Base-by-base conservation (phyloP, 768 basidiomycete species). In the Boletus fagicola region DNA sequence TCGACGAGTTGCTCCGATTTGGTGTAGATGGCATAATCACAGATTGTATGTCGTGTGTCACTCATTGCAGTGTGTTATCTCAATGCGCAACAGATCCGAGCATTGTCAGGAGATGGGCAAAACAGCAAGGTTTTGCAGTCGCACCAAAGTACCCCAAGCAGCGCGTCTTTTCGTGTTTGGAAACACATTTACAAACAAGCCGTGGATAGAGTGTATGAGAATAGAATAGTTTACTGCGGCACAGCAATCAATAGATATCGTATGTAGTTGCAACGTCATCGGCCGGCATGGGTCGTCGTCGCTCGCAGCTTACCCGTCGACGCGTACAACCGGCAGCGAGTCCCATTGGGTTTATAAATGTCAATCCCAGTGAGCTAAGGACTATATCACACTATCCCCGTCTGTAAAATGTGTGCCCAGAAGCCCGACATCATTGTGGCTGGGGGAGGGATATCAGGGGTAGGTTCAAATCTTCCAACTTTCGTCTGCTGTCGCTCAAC, bases 1-100 rank as follows among this genome's bases (percentile, higher is more conserved):
- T 81, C 3, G 83, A 87, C n/a, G 77, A 84, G 60, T 66, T 92
- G 42, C 53, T 85, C 35, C 76, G 77, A 16, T 80, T 79, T 75
- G 82, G 82, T 4, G 84, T 83, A 0, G 90, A 92, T 68, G 90
- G 89, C 0, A 81, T 92, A 54, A 92, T 92, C 63, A 84, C 88
- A 5, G 90, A 92, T 66, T 89, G 79, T 79, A 57, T 15, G 77
- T 57, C 13, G 22, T 36, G 13, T 45, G 16, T 7, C 22, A 26
- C 22, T 49, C 28, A 33, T 13, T 16, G 20, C 40, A 22, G 48
- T 39, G 10, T 12, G 15, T 48, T 11, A 26, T 43, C 52, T 58
- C 31, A 52, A 39, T 38, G 10, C 26, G 40, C 33, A 6, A 50
- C 56, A 80, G 79, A 84, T 67, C 87, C 90, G 4, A 71, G 76